Conservation (phyloP, 1,284 basidiomycete genomes). For the Austroboletus olivaceoglutinosus region DNA sequence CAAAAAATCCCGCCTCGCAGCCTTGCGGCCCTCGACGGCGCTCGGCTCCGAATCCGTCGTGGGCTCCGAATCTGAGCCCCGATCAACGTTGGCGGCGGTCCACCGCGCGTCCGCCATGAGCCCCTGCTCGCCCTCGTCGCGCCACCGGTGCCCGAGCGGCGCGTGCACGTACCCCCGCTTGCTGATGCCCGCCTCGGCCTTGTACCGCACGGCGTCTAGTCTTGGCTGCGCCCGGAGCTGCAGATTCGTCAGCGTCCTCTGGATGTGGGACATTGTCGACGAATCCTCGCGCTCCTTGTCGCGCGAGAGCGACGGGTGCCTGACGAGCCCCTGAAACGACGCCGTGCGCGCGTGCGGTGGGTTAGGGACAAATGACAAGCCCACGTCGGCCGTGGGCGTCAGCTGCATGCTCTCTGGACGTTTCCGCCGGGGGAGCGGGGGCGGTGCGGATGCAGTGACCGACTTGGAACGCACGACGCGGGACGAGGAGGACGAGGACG, state of each 20-base stretch:
- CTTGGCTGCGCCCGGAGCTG: conserved; percentile 47
- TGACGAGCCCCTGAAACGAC: conserved; percentile 35
- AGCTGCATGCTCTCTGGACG: conserved; percentile 67
- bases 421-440: conserved; percentile 44
- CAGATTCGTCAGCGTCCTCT: conserved; percentile 46
- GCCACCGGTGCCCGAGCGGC: conserved; percentile 23
- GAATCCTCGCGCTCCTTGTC: conserved; percentile 21
- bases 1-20: conserved; percentile 10
- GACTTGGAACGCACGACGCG: conserved; percentile 56
- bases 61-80: conserved; percentile 20
- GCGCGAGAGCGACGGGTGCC: conserved; percentile 37
- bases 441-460: conserved; percentile 45
- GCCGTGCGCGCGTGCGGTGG: conserved; percentile 9
- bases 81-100: conserved; percentile 26
- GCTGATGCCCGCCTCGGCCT: conserved; percentile 66
- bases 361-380: conserved; percentile 3
- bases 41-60: conserved; percentile 28
- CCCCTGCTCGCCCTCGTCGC: conserved; percentile 33
- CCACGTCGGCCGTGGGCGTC: conserved; percentile 25
- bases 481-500: conserved; percentile 34
- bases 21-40: conserved; percentile 13
- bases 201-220: conserved; percentile 59
- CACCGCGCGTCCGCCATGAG: conserved; percentile 34
- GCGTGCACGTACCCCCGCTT: conserved; percentile 53
- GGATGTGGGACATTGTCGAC: conserved; percentile 41